Evolutionary conservation across 2,329 filamentous ascomycete species (phyloP).

Genomic region (Lasiodiplodia theobromae): DNA sequence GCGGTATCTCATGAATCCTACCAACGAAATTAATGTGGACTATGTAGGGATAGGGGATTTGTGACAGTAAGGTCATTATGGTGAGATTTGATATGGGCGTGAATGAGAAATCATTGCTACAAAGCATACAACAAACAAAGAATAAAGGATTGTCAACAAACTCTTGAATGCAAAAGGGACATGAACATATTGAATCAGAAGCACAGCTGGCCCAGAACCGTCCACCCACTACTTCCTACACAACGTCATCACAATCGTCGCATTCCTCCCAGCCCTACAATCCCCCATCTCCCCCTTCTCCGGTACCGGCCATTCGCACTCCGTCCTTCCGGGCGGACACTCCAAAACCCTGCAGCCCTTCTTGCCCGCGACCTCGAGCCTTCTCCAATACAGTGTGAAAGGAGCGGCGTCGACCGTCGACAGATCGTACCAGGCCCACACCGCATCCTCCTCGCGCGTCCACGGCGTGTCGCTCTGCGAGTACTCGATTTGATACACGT

Average conservation of each 20-base stretch:
- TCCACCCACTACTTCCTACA: not conserved
- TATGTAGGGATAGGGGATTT: too few species aligned
- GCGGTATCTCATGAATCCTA: not conserved
- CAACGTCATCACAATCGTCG: conserved; percentile 3
- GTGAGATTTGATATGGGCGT: too few species aligned
- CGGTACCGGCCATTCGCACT: conserved; percentile 21
- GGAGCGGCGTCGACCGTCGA: conserved; percentile 1
- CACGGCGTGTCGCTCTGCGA: not conserved
- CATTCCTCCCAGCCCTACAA: not conserved
- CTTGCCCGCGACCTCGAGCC: conserved; percentile 1
- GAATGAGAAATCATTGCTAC: too few species aligned
- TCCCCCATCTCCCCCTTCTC: conserved; percentile 9
- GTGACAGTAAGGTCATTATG: too few species aligned
- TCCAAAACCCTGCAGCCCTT: not conserved
- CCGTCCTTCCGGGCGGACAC: not conserved
- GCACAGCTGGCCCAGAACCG: not conserved
- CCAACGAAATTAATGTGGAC: not conserved
- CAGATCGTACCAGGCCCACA: conserved; percentile 1
- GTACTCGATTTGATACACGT: conserved; percentile 14
- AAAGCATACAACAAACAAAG: too few species aligned
- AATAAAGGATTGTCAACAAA: too few species aligned
- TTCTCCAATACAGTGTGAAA: not conserved
- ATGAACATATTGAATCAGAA: not conserved
- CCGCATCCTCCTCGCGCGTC: not conserved
- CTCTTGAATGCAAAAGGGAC: too few species aligned